phyloP scores from a whole-genome alignment of 2,329 filamentous ascomycete species.

The Hypocreales sp. region DNA sequence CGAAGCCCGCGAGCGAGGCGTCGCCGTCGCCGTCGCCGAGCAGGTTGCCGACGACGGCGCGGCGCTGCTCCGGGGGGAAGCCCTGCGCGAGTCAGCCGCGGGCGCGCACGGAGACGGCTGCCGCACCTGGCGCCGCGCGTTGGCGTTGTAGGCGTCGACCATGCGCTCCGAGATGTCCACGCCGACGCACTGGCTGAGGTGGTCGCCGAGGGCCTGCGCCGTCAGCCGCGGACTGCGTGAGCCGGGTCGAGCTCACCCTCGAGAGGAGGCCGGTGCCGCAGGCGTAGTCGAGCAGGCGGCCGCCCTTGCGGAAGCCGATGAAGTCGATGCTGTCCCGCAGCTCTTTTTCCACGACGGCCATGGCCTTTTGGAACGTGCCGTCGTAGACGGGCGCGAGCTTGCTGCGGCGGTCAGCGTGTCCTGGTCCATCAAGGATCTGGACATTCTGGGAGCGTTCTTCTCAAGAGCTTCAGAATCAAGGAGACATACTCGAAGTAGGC shows the following conservation, averaged over 20 bases:
- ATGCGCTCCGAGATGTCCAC: conserved; percentile 59
- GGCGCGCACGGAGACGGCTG: neutral
- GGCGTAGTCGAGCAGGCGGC: conserved; percentile 58
- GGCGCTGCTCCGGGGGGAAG: conserved; percentile 34
- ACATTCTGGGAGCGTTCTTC: no score
- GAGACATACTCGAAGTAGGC: conserved; percentile 25
- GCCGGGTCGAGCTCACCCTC: conserved; percentile 26
- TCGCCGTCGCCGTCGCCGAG: conserved; percentile 28
- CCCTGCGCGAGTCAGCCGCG: conserved; percentile 19
- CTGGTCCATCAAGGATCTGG: neutral
- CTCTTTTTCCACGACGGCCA: conserved; percentile 36
- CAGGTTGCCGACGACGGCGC: conserved; percentile 42
- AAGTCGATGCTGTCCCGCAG: conserved; percentile 39
- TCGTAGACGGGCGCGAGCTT: conserved; percentile 24
- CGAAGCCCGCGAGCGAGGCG: conserved; percentile 53
- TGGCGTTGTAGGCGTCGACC: conserved; percentile 50
- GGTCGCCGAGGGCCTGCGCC: conserved; percentile 8
- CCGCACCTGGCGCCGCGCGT: conserved; percentile 37
- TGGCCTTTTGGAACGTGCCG: conserved; percentile 34
- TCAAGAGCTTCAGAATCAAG: no score
- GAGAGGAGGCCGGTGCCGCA: conserved; percentile 57
- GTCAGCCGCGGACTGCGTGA: neutral
- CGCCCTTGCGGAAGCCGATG: conserved; percentile 33
- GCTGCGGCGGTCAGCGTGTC: conserved; percentile 6
- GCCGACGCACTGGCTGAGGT: conserved; percentile 41